Evolutionary conservation across 1,139 yeast genomes (phyloP).

Genomic region (Debaryomyces udenii): DNA sequence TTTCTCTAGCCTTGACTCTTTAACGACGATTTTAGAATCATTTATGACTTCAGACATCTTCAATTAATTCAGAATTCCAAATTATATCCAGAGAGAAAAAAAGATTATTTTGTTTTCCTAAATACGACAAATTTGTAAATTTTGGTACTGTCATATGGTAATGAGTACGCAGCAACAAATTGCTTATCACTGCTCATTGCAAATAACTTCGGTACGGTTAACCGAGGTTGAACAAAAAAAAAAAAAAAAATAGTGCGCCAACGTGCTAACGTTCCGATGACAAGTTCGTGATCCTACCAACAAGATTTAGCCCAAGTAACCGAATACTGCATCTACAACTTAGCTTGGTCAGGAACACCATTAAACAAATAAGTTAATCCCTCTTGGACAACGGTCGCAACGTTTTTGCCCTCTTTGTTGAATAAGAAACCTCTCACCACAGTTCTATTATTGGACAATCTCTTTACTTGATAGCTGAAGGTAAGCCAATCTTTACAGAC

Average conservation of each 20-base stretch:
- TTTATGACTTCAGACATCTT: constrained; percentile 5
- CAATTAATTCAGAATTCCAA: not conserved
- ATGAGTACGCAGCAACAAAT: not conserved
- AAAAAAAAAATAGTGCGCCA: not conserved
- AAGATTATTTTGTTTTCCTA: not conserved
- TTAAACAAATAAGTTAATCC: constrained; percentile 39
- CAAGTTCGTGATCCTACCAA: too few relatives aligned
- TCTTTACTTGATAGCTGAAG: constrained; percentile 40
- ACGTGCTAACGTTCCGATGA: not conserved
- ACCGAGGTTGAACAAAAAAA: constrained; percentile 8
- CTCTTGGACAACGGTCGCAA: constrained; percentile 49
- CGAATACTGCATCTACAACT: constrained; percentile 12
- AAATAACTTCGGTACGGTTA: constrained; percentile 1
- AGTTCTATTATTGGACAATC: constrained; percentile 39
- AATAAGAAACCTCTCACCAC: constrained; percentile 43
- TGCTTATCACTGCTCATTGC: constrained; percentile 3
- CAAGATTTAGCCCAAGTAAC: not conserved
- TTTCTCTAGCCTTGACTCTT: constrained; percentile 13
- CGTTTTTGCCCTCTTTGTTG: constrained; percentile 35
- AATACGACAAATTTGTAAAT: not conserved
- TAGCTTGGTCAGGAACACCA: constrained; percentile 32
- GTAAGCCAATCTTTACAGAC: constrained; percentile 45
- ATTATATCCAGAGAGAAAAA: not conserved
- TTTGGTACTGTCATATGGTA: not conserved
- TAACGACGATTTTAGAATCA: constrained; percentile 6